Evolutionary conservation across 768 basidiomycete genomes (phyloP), one percentile per base, ranked within the genome.

Genomic region (Trichaptum fuscoviolaceum): DNA sequence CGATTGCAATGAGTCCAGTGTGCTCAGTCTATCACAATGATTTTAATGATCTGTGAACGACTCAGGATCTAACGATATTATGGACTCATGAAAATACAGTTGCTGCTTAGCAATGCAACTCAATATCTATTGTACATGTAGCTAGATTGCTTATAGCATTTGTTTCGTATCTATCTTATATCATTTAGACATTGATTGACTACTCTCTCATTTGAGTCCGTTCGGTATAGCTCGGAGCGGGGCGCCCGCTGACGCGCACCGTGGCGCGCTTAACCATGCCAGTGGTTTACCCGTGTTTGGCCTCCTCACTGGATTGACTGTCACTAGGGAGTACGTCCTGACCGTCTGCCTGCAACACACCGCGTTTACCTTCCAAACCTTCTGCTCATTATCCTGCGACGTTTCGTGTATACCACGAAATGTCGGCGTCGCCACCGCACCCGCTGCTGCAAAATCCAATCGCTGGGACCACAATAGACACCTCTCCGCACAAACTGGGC

Each of bases 401-500:
- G 63, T 36, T 59, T 7, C 25, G 25, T 20, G 23, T 26, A 17
- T 5, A 61, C 25, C 64, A 35, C 34, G 26, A 61, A 61, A 67
- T 65, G 67, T 57, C 67, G 17, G 25, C 36, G 24, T 26, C 25
- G 5, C 27, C 67, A 35, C 69, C 72, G 23, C 70, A 66, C 66
- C 70, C 65, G 4, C 66, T 66, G 7, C 52, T 71, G 63, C 70
- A 69, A 68, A 73, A 72, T 64, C 72, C 71, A 20, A 52, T 71
- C 20, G 24, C 65, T 9, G 72, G 72, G 9, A 73, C 72, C 24
- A 72, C 72, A 24, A 69, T 73, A n/a, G 68, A 70, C 36, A 72
- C 72, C 9, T 65, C 63, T 24, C 68, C 70, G 10, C 25, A 27
- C 20, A 58, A 62, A 17, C 67, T 73, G 24, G 69, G 70, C 36